These are phyloP conservation scores for Pseudomonodictys pantanalensis DNA, from an alignment of 495 filamentous ascomycete species.

Conservation along the genomic window DNA sequence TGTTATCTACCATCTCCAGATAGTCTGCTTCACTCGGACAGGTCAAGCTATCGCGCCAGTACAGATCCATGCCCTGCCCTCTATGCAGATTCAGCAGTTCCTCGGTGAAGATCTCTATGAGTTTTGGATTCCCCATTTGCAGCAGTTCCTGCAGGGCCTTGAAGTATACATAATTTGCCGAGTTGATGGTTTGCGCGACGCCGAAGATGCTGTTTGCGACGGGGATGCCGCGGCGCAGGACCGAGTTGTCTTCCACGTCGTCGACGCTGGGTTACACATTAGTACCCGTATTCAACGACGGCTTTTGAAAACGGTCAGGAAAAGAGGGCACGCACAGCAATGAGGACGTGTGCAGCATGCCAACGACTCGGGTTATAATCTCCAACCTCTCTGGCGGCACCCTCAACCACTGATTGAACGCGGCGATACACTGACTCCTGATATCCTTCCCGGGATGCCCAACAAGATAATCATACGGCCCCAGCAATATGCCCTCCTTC, in stretches of 20 bases:
- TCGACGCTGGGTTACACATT: conserved; percentile 61
- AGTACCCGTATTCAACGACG: conserved; percentile 33
- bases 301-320: too few relatives aligned
- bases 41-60: conserved; percentile 91
- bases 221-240: conserved; percentile 81
- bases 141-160: conserved; percentile 70
- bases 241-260: conserved; percentile 67
- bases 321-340: conserved; percentile 54
- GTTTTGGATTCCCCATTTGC: conserved; percentile 67
- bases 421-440: conserved; percentile 75
- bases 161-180: conserved; percentile 96
- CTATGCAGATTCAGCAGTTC: conserved; percentile 92
- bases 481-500: conserved; percentile 65
- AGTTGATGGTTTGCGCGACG: conserved; percentile 94
- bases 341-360: conserved; percentile 92
- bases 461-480: conserved; percentile 85
- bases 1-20: conserved; percentile 97
- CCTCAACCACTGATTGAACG: conserved; percentile 86
- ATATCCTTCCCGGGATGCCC: conserved; percentile 90
- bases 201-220: conserved; percentile 96
- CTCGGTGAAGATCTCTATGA: conserved; percentile 77
- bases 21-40: conserved; percentile 96
- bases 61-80: conserved; percentile 96
- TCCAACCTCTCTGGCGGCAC: conserved; percentile 74
- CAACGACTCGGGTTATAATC: conserved; percentile 82